Conservation (phyloP, 345 rosid genomes). For the Raphanus sativus region DNA sequence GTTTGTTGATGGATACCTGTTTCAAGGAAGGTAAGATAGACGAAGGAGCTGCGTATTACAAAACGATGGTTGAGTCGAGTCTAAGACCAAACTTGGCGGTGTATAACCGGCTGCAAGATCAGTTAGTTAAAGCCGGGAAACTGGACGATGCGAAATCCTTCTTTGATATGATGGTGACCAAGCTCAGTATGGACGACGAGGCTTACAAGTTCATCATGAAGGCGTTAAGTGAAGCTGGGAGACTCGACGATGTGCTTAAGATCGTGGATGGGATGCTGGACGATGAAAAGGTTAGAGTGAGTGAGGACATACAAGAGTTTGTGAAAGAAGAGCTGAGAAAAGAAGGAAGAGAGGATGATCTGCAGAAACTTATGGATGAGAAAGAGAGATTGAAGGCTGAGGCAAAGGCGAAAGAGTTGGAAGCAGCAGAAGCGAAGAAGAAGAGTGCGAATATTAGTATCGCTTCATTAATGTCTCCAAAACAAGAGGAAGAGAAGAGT, state of each 20-base stretch:
- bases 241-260: conserved; percentile 70
- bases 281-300: conserved; percentile 57
- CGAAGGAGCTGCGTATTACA: conserved; percentile 78
- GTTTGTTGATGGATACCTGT: conserved; percentile 77
- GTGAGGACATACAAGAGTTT: conserved; percentile 75
- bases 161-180: conserved; percentile 78
- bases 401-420: conserved; percentile 76
- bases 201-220: conserved; percentile 79
- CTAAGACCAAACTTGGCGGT: conserved; percentile 74
- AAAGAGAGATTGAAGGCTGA: conserved; percentile 85
- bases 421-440: conserved; percentile 75
- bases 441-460: conserved; percentile 57
- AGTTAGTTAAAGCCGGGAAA: conserved; percentile 63
- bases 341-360: conserved; percentile 76
- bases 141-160: conserved; percentile 74
- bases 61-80: conserved; percentile 66
- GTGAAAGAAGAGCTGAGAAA: conserved; percentile 65
- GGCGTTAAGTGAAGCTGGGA: conserved; percentile 62
- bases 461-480: conserved; percentile 52
- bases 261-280: conserved; percentile 74
- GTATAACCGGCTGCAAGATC: conserved; percentile 66
- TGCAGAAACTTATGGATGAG: conserved; percentile 74
- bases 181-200: conserved; percentile 77
- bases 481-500: conserved; percentile 50
- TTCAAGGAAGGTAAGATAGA: conserved; percentile 57